Evolutionary conservation across 2,329 filamentous ascomycete genomes (phyloP), one percentile per base, ranked within the genome.

Genomic region (Arthrobotrys entomopaga): DNA sequence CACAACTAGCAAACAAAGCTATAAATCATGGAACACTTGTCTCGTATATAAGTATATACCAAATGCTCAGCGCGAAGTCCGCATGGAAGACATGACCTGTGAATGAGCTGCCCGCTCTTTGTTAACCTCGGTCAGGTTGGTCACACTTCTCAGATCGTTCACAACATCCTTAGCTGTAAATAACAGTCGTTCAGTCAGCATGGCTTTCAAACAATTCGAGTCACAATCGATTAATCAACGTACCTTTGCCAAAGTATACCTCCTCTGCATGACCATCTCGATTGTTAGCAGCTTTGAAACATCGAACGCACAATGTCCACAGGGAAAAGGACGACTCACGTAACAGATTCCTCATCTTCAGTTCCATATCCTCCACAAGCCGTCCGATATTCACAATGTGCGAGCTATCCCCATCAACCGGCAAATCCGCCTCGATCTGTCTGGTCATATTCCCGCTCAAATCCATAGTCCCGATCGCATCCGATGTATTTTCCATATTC

Each of bases 281-380:
- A 43, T 24, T 19, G 50, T 76, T 65, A 77, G 76, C 57, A 57
- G 60, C 40, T 15, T 24, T 15, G 15, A 38, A 50, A 29, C 70
- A 40, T 11, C 22, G 7, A 20, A 56, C 59, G 6, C 61, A 79
- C 76, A 77, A 79, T 76, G 76, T 52, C 29, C 49, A 64, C n/a
- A 10, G n/a, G 29, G 19, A 46, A n/a, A 42, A n/a, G 40, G 2
- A 20, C 7, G 19, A 81, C 83, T 76, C 82, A 86, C 84, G 94
- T 81, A 99, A 84, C 82, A 98, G 82, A 82, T 99, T 99, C 77
- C 95, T 88, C 95, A 99, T 98, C 86, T 97, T 97, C 81, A 97
- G 88, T 84, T 99, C 95, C 95, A 99, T 98, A 82, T 99, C 95
- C 85, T 99, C 95, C 60, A 99, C 93, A 80, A 99, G 86, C 50